phyloP scores from a whole-genome alignment of 148 eudicot genomes.

The Bassia scoparia region DNA sequence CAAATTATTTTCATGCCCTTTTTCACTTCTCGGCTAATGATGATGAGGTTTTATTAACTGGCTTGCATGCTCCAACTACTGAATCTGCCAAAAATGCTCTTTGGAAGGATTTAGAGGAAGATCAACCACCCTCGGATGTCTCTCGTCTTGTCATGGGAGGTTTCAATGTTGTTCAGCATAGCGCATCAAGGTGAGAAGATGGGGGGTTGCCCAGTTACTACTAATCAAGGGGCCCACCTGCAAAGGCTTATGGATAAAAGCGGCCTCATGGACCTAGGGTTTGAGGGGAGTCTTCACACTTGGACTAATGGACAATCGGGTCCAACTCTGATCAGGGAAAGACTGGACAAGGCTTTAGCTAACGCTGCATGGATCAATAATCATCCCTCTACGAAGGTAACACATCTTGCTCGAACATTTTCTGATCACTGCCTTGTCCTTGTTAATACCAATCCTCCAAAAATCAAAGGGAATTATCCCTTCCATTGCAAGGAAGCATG shows the following conservation, averaged over 20 bases:
- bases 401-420: neutral
- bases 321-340: neutral
- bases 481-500: neutral
- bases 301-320: neutral
- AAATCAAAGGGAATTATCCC: neutral
- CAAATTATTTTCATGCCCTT: neutral
- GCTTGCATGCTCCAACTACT: neutral
- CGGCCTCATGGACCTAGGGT: neutral
- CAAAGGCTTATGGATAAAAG: neutral
- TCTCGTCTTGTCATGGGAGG: neutral
- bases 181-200: neutral
- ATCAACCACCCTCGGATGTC: neutral
- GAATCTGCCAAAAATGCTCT: neutral
- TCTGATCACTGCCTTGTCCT: neutral
- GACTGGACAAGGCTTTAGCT: neutral
- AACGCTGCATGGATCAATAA: neutral
- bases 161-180: neutral
- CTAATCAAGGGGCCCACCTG: rapidly evolving
- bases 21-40: neutral
- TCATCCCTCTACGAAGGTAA: neutral
- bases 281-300: neutral
- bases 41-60: neutral
- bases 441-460: neutral
- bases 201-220: neutral
- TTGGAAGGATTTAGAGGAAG: neutral